These are phyloP conservation scores for Cryptococcus hybrid DNA, from an alignment of 1,284 basidiomycete genomes.

Conservation along the genomic window DNA sequence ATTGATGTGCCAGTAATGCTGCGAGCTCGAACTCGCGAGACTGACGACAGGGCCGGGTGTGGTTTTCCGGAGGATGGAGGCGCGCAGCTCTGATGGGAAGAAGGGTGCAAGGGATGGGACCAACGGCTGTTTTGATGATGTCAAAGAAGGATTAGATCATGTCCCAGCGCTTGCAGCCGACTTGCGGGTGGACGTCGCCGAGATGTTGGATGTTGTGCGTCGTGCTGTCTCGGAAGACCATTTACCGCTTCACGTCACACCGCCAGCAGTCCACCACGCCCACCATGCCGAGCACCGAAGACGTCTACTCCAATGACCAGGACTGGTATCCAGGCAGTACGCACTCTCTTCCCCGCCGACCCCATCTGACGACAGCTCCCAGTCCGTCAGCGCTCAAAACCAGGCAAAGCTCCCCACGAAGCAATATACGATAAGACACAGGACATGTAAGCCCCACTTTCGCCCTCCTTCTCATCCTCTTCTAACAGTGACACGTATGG, in stretches of 20 bases:
- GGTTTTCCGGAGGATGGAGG: background rate
- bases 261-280: no score
- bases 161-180: no score
- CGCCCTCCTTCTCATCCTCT: no score
- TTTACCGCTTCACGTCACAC: no score
- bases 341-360: background rate
- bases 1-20: background rate
- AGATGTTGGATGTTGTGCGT: no score
- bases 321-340: slow-evolving; percentile 33
- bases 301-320: slow-evolving; percentile 27
- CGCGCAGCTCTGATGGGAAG: background rate
- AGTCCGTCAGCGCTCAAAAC: slow-evolving; percentile 30
- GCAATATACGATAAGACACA: slow-evolving; percentile 30
- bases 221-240: background rate
- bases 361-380: background rate
- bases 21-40: no score
- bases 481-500: no score
- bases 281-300: background rate
- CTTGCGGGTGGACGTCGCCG: no score
- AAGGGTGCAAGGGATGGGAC: background rate
- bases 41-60: no score
- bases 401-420: slow-evolving; percentile 37
- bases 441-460: slow-evolving; percentile 25
- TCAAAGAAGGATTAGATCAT: background rate
- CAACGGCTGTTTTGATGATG: background rate